Conservation (phyloP, 768 basidiomycete species). For the Leccinellum albellum region DNA sequence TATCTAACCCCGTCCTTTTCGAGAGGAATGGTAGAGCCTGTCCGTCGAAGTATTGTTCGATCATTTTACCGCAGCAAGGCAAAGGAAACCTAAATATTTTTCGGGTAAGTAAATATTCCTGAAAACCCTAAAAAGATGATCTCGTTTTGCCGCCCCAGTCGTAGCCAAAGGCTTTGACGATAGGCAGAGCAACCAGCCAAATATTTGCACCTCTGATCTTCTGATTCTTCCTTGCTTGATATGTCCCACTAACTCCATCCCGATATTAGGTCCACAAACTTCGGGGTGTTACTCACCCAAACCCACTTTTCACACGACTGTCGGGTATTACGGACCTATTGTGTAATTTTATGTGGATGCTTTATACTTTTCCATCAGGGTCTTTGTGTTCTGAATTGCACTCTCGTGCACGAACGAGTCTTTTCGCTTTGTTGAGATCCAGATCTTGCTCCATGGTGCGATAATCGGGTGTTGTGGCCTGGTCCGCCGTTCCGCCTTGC, state of each 20-base stretch:
- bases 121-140: slow-evolving; percentile 42
- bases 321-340: not conserved
- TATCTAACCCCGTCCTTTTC: slow-evolving; percentile 75
- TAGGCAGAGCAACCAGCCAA: slow-evolving; percentile 65
- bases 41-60: slow-evolving; percentile 33
- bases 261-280: not conserved
- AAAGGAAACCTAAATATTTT: not conserved
- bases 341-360: not conserved
- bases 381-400: slow-evolving; percentile 60
- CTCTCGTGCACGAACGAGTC: slow-evolving; percentile 67
- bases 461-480: slow-evolving; percentile 44
- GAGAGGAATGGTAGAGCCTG: slow-evolving; percentile 59
- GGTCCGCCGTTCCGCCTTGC: not conserved
- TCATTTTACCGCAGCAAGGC: slow-evolving; percentile 13
- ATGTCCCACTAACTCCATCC: slow-evolving; percentile 9
- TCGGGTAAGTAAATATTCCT: slow-evolving; percentile 28
- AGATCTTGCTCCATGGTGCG: slow-evolving; percentile 32
- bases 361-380: slow-evolving; percentile 44
- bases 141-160: slow-evolving; percentile 74
- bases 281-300: not conserved
- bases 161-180: slow-evolving; percentile 62
- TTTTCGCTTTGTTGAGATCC: slow-evolving; percentile 61
- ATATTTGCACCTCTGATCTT: slow-evolving; percentile 59
- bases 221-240: not conserved
- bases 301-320: not conserved